Percentiles rank a stretch among this genome's conserved stretches.
phyloP scores from a whole-genome alignment of 2,329 filamentous ascomycete species.

The Trichoderma sp. region DNA sequence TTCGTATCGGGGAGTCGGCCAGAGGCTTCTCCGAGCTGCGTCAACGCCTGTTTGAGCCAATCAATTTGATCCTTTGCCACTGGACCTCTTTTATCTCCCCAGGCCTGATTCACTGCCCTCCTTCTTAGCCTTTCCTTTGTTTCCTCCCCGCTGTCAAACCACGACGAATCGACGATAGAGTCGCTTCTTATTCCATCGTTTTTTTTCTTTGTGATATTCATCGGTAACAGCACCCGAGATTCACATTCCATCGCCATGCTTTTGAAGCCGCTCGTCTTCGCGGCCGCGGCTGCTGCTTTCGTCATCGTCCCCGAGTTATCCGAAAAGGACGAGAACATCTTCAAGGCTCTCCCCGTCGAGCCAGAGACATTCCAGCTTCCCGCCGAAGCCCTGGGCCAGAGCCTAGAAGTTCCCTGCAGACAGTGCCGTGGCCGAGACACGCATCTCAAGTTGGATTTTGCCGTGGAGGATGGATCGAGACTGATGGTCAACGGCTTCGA shows the following conservation, averaged over 20 bases:
- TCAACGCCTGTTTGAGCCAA: not conserved
- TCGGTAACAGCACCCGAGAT: not conserved
- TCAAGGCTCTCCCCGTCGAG: conserved; percentile 40
- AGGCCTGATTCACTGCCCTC: not conserved
- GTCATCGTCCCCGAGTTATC: conserved; percentile 52
- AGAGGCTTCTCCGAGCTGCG: not conserved
- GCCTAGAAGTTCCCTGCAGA: conserved; percentile 51
- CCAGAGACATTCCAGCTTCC: conserved; percentile 39
- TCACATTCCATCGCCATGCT: conserved; percentile 29
- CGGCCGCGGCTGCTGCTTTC: conserved; percentile 44
- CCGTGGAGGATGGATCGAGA: conserved; percentile 46
- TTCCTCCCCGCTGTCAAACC: not conserved
- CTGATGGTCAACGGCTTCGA: conserved; percentile 59
- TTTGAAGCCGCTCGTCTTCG: conserved; percentile 33
- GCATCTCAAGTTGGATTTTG: conserved; percentile 54
- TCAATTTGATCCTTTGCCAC: not conserved
- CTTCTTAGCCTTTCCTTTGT: not conserved
- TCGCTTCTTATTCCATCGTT: not conserved
- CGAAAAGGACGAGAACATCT: conserved; percentile 41
- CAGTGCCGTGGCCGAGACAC: conserved; percentile 49
- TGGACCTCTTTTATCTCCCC: not conserved
- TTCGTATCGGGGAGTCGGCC: conserved; percentile 3
- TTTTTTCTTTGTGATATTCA: not conserved
- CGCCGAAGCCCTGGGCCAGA: conserved; percentile 34
- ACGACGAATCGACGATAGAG: not conserved